phyloP scores from a whole-genome alignment of 345 rosid genomes.

The Adansonia digitata region DNA sequence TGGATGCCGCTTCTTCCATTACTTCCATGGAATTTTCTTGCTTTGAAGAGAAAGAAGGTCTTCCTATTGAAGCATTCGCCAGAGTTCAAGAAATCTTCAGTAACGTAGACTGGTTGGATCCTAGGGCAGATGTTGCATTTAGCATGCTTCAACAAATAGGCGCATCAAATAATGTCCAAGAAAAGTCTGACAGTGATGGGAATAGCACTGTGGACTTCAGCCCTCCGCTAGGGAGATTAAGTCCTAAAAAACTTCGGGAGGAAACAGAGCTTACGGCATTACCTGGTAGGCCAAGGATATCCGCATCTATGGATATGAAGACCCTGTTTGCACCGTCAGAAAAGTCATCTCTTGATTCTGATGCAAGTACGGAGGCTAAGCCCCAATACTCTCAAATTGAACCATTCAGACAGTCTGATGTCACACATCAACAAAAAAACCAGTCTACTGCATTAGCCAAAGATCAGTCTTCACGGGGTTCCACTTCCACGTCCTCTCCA shows the following conservation, averaged over 20 bases:
- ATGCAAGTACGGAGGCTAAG: conserved; percentile 6
- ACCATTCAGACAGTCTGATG: conserved; percentile 18
- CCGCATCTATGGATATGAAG: conserved; percentile 33
- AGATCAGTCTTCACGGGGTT: background rate
- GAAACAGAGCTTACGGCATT: conserved; percentile 23
- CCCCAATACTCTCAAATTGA: conserved; percentile 22
- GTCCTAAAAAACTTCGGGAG: conserved; percentile 33
- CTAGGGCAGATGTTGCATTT: conserved; percentile 59
- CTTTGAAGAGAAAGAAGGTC: conserved; percentile 83
- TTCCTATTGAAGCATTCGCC: conserved; percentile 85
- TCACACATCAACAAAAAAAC: conserved; percentile 17
- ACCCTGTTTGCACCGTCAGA: conserved; percentile 22
- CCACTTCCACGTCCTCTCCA: conserved; percentile 8
- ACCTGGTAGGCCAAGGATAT: conserved; percentile 30
- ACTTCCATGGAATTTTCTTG: conserved; percentile 45
- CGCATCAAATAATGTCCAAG: conserved; percentile 50
- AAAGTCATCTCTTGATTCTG: conserved; percentile 19
- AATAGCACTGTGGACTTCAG: conserved; percentile 23
- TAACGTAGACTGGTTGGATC: conserved; percentile 76
- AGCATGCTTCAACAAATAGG: conserved; percentile 71
- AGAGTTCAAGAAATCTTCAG: conserved; percentile 88
- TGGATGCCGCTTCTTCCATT: conserved; percentile 74
- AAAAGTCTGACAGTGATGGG: conserved; percentile 29
- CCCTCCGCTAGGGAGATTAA: conserved; percentile 33
- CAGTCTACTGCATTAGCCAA: conserved; percentile 10